These are phyloP conservation scores for Blastocystis sp. DNA, from an alignment of 352 stramenopile species.

Conservation along the genomic window DNA sequence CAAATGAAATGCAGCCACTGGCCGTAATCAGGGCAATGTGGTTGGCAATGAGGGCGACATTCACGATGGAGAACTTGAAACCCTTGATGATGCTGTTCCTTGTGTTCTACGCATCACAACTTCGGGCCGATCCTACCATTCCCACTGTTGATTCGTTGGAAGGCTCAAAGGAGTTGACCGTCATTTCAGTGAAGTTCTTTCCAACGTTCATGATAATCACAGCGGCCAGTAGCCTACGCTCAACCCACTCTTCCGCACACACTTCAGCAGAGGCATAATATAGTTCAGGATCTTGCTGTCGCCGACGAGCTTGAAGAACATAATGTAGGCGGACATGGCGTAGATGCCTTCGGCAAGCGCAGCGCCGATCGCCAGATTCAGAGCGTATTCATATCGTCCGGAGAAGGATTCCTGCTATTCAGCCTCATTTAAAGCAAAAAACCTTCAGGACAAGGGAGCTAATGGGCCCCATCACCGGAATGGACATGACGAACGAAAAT, in stretches of 20 bases:
- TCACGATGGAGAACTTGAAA: constrained; percentile 53
- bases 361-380: constrained; percentile 36
- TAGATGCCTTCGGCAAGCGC: constrained; percentile 40
- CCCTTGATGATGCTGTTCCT: constrained; percentile 42
- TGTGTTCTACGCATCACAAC: neutral
- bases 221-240: constrained; percentile 37
- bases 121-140: neutral
- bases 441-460: constrained; percentile 39
- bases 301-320: constrained; percentile 57
- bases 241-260: neutral
- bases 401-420: constrained; percentile 50
- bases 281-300: constrained; percentile 60
- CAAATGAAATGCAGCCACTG: neutral
- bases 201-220: constrained; percentile 59
- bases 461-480: constrained; percentile 53
- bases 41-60: constrained; percentile 45
- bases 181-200: constrained; percentile 57
- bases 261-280: constrained; percentile 64
- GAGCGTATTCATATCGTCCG: constrained; percentile 45
- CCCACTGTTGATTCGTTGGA: constrained; percentile 43
- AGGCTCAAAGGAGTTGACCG: constrained; percentile 12
- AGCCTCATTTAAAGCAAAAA: neutral
- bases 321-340: constrained; percentile 24
- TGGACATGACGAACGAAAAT: constrained; percentile 62
- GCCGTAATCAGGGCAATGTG: constrained; percentile 63